phyloP scores from a whole-genome alignment of 331 rosid genomes.

The Rosa hybrid region DNA sequence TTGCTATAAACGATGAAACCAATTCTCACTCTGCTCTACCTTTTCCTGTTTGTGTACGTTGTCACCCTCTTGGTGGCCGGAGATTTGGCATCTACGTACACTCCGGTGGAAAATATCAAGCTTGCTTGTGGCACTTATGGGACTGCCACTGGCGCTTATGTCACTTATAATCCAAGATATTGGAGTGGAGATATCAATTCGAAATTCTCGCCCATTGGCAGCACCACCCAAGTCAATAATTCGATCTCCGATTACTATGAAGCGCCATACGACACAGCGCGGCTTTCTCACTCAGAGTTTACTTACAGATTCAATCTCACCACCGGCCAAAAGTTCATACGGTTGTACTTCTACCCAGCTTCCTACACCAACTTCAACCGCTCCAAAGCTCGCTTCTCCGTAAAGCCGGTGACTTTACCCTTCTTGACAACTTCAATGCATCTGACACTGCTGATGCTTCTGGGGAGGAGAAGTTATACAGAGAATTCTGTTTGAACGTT shows the following conservation, averaged over 20 bases:
- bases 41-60: not conserved
- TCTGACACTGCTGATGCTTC: not conserved
- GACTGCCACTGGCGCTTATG: not conserved
- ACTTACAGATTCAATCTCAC: constrained; percentile 40
- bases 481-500: not conserved
- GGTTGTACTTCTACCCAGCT: constrained; percentile 39
- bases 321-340: constrained; percentile 44
- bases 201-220: not conserved
- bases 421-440: not conserved
- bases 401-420: not conserved
- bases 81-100: not conserved
- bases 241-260: no score
- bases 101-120: not conserved
- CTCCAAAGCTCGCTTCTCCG: not conserved
- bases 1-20: not conserved
- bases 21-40: not conserved
- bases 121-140: not conserved
- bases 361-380: constrained; percentile 17
- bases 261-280: not conserved
- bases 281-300: constrained; percentile 25
- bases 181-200: constrained; percentile 26
- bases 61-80: not conserved
- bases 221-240: not conserved
- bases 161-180: no score
- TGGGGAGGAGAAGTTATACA: not conserved